Evolutionary conservation across 2,329 filamentous ascomycete genomes (phyloP), one percentile per base, ranked within the genome.

Genomic region (Rachicladosporium sp.): DNA sequence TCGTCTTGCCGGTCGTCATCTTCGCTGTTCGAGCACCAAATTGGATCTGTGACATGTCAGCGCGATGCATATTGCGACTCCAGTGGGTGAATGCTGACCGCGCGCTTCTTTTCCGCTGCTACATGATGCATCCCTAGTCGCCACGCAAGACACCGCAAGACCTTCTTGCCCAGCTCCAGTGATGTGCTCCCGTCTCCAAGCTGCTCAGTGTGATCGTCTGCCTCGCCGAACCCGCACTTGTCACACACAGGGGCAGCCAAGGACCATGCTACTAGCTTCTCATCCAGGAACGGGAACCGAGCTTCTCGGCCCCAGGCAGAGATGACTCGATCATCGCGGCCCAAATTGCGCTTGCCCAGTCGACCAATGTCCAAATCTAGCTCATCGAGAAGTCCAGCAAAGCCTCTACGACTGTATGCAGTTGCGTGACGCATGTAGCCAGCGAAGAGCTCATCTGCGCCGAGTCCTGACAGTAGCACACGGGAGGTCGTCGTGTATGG

Each of bases 391-490:
- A 98, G 71, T 0, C 80, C 84, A 0, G 63, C 44, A 49, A 85
- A 86, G 1, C 85, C 82, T 11, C 66, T 63, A 6, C 80, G 74
- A 5, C 70, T 66, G 55, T 82, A 95, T 0, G 88, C 86, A 3
- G 77, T 76, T 2, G 76, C 74, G 53, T 98, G 91, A 6, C 93
- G 78, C 7, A 77, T 78, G 57, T 98, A 98, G 6, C 91, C 91
- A 10, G 84, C 91, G 56, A 98, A 96, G 1, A 98, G 74, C 62
- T 98, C 91, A 55, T 98, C 91, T 2, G 93, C 93, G 2, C 93
- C 91, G 1, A 98, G 73, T 0, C 91, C 93, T 0, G 91, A 96
- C 1, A 98, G 69, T 1, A 98, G 72, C 0, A 95, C 85, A 27
- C 86, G 78, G 1, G 88, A 84, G 1, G 78, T 67, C 0, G 84